Evolutionary conservation across 345 rosid genomes (phyloP).

Genomic region (Garcia nutans): DNA sequence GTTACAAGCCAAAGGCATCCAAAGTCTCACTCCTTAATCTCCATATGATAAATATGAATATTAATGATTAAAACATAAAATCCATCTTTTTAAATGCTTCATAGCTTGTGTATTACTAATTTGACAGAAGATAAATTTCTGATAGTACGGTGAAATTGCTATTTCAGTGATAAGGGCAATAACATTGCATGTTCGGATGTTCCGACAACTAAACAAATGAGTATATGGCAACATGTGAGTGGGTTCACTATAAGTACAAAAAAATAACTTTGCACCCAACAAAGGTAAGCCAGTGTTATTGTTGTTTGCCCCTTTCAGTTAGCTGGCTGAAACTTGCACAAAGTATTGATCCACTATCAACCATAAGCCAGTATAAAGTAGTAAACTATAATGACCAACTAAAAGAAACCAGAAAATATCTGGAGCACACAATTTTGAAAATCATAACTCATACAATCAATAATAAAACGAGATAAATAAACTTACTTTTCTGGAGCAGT

Average conservation of each 20-base stretch:
- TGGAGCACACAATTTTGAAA: background rate
- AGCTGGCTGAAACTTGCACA: background rate
- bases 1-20: background rate
- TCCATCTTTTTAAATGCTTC: background rate
- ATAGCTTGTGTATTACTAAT: background rate
- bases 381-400: background rate
- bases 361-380: background rate
- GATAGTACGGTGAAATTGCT: background rate
- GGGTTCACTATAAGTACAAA: background rate
- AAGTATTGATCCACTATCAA: background rate
- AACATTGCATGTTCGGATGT: background rate
- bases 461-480: background rate
- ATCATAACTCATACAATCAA: background rate
- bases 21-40: background rate
- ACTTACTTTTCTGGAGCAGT: constrained; percentile 79
- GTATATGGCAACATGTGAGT: background rate
- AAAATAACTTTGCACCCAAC: background rate
- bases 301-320: background rate
- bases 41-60: background rate
- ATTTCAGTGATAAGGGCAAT: background rate
- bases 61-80: background rate
- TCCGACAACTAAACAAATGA: background rate
- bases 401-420: background rate
- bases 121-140: background rate
- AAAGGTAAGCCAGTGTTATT: background rate